phyloP scores from a whole-genome alignment of 1,284 basidiomycete species.

The Cryptococcus hybrid region DNA sequence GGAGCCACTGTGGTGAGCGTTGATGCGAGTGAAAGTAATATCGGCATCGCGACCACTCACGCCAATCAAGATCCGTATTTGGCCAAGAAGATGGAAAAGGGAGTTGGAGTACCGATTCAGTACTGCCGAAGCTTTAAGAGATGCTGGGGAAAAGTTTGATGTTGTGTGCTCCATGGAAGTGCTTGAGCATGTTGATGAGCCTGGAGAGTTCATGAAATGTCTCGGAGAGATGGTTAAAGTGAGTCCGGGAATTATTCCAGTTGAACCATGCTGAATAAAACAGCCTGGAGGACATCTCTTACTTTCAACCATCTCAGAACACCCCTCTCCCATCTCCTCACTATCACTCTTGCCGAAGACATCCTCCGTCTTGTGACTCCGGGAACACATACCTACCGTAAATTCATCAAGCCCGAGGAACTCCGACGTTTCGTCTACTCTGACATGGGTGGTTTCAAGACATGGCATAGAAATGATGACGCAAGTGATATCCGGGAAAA shows the following conservation, averaged over 20 bases:
- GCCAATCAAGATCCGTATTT: conserved; percentile 72
- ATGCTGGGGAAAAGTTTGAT: conserved; percentile 66
- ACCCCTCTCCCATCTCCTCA: conserved; percentile 81
- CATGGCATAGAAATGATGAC: conserved; percentile 45
- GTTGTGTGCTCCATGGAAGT: conserved; percentile 98
- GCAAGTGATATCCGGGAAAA: conserved; percentile 54
- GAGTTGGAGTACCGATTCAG: conserved; percentile 67
- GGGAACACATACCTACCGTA: conserved; percentile 89
- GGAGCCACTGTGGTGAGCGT: conserved; percentile 84
- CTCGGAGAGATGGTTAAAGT: conserved; percentile 84
- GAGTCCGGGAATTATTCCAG: conserved; percentile 16
- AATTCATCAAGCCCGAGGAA: conserved; percentile 87
- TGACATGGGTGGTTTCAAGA: conserved; percentile 53
- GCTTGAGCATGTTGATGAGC: conserved; percentile 94
- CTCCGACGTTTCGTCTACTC: conserved; percentile 77
- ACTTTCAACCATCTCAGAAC: conserved; percentile 97
- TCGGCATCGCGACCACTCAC: conserved; percentile 80
- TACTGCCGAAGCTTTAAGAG: conserved; percentile 69
- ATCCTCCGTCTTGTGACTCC: conserved; percentile 76
- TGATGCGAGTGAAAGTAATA: conserved; percentile 85
- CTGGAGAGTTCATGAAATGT: conserved; percentile 74
- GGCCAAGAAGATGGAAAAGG: conserved; percentile 22
- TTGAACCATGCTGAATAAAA: background rate
- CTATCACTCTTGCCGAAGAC: conserved; percentile 87
- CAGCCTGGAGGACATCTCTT: conserved; percentile 95